A percentile compares a stretch with the other conserved stretches of the same genome.
These are phyloP conservation scores for Macroventuria anomochaeta DNA, from an alignment of 2,329 filamentous ascomycete species.

Conservation along the genomic window DNA sequence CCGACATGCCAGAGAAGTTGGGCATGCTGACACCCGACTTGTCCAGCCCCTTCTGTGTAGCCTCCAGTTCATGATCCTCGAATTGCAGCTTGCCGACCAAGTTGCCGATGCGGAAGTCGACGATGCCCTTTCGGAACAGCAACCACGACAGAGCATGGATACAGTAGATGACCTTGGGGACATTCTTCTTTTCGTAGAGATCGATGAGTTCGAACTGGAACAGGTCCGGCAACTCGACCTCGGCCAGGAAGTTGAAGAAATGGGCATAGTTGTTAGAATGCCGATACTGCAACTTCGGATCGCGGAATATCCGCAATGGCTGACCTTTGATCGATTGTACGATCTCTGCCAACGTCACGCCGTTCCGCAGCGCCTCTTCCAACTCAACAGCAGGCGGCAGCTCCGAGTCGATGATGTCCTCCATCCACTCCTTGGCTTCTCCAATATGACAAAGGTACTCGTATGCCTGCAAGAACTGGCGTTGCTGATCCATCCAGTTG, in stretches of 20 bases:
- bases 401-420: slow-evolving; percentile 81
- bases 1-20: slow-evolving; percentile 96
- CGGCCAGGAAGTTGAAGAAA: slow-evolving; percentile 92
- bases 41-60: slow-evolving; percentile 95
- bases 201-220: slow-evolving; percentile 98
- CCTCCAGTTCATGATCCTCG: slow-evolving; percentile 95
- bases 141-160: slow-evolving; percentile 97
- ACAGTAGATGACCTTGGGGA: slow-evolving; percentile 98
- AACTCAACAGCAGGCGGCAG: slow-evolving; percentile 93
- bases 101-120: slow-evolving; percentile 95
- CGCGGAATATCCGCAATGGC: slow-evolving; percentile 80
- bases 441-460: slow-evolving; percentile 99
- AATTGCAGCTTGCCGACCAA: slow-evolving; percentile 96
- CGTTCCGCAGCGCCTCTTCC: slow-evolving; percentile 89
- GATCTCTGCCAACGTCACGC: slow-evolving; percentile 91
- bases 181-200: slow-evolving; percentile 99
- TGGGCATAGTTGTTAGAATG: slow-evolving; percentile 98
- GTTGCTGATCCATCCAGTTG: slow-evolving; percentile 99
- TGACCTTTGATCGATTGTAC: slow-evolving; percentile 84
- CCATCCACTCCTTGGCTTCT: slow-evolving; percentile 99
- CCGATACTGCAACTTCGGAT: slow-evolving; percentile 85
- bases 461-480: slow-evolving; percentile 94
- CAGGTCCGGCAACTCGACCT: slow-evolving; percentile 89
- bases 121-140: slow-evolving; percentile 92
- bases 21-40: slow-evolving; percentile 96